Conservation (phyloP, 2,329 filamentous ascomycete genomes). For the Sarocladium oryzae region DNA sequence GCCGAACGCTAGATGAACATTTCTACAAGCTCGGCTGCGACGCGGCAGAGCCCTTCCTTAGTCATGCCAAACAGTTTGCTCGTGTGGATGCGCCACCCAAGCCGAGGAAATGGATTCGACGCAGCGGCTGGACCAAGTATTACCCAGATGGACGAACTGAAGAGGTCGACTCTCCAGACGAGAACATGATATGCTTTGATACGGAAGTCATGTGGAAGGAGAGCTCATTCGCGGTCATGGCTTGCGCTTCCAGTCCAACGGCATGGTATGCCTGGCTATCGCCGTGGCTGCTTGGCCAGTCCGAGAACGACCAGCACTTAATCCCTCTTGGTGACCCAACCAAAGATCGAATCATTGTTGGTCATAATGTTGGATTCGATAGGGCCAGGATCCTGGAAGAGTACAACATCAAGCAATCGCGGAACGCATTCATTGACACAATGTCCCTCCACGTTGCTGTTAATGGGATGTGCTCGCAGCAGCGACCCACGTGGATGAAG, state of each 20-base stretch:
- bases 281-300: slow-evolving; percentile 85
- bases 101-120: slow-evolving; percentile 65
- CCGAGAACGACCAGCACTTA: slow-evolving; percentile 68
- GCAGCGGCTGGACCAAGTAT: slow-evolving; percentile 95
- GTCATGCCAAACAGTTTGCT: slow-evolving; percentile 68
- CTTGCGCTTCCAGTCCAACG: slow-evolving; percentile 81
- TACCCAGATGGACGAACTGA: slow-evolving; percentile 64
- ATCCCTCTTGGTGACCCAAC: slow-evolving; percentile 78
- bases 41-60: slow-evolving; percentile 77
- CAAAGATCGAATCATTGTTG: slow-evolving; percentile 71
- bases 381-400: slow-evolving; percentile 83
- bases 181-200: slow-evolving; percentile 82
- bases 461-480: slow-evolving; percentile 97
- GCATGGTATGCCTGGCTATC: slow-evolving; percentile 98
- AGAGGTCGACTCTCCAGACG: slow-evolving; percentile 68
- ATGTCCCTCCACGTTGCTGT: slow-evolving; percentile 98
- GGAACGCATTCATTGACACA: slow-evolving; percentile 86
- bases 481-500: slow-evolving; percentile 95
- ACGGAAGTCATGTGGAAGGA: slow-evolving; percentile 96
- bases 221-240: slow-evolving; percentile 91
- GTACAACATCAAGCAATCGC: slow-evolving; percentile 75
- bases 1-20: slow-evolving; percentile 82
- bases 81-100: slow-evolving; percentile 50
- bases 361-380: slow-evolving; percentile 95
- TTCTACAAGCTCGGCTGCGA: slow-evolving; percentile 85